Evolutionary conservation across 2,329 filamentous ascomycete species (phyloP).

Genomic region (Fusarium decemcellulare): DNA sequence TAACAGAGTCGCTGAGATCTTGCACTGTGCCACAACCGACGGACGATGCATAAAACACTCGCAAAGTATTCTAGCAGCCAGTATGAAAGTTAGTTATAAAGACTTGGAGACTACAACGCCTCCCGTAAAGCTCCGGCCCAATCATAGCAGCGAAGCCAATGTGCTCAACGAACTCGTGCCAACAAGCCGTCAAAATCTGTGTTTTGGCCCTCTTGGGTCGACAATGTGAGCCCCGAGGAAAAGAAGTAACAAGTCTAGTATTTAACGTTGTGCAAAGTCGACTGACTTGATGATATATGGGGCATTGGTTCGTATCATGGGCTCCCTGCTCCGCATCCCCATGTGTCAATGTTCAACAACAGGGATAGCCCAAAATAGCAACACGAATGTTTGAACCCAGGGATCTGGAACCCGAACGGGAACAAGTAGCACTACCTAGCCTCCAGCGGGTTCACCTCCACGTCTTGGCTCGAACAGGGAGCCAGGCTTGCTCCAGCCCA

Average conservation of each 20-base stretch:
- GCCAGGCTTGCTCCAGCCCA: no score
- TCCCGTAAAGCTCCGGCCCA: slow-evolving; percentile 15
- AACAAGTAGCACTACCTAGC: no score
- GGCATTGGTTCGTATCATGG: neutral
- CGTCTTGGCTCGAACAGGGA: no score
- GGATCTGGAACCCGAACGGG: neutral
- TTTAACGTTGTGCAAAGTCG: neutral
- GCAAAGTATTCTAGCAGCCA: slow-evolving; percentile 11
- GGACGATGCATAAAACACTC: neutral
- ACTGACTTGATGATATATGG: no score
- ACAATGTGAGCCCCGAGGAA: no score
- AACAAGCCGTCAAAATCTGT: slow-evolving; percentile 16
- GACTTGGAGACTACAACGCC: neutral
- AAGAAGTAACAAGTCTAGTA: neutral
- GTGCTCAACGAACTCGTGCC: slow-evolving; percentile 16
- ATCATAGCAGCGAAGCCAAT: slow-evolving; percentile 31
- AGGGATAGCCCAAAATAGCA: slow-evolving; percentile 35
- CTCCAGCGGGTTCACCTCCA: no score
- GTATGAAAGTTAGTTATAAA: slow-evolving; percentile 14
- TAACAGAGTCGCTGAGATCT: neutral
- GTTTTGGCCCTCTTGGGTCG: no score
- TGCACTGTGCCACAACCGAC: neutral
- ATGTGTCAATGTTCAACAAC: neutral
- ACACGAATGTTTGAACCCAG: slow-evolving; percentile 21
- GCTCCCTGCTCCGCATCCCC: slow-evolving; percentile 9